Evolutionary conservation across 257 asterid genomes (phyloP).

Genomic region (Penstemon newberryi): DNA sequence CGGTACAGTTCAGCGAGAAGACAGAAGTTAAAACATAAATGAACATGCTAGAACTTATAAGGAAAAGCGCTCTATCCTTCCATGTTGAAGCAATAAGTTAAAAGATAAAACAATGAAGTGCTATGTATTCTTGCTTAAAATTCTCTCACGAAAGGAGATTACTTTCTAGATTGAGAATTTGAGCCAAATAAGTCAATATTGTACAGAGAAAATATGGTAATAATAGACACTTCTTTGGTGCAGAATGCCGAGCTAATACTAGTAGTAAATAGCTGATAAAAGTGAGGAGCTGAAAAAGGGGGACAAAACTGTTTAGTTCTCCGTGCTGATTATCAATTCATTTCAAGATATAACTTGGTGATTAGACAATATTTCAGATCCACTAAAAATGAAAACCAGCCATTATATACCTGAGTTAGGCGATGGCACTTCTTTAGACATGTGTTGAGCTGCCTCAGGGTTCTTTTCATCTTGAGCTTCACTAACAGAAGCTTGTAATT

Average conservation of each 20-base stretch:
- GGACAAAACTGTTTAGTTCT: neutral
- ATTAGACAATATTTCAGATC: neutral
- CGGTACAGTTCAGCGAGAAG: conserved; percentile 4
- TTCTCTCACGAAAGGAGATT: neutral
- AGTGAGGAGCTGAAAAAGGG: neutral
- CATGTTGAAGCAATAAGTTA: neutral
- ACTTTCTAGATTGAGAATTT: neutral
- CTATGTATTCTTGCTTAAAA: conserved; percentile 4
- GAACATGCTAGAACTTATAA: neutral
- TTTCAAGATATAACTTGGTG: neutral
- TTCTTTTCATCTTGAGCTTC: conserved; percentile 46
- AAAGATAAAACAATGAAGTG: conserved; percentile 13
- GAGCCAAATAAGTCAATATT: neutral
- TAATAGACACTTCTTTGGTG: no score
- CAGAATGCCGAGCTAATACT: no score
- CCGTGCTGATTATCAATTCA: neutral
- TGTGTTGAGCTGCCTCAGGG: neutral
- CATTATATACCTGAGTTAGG: neutral
- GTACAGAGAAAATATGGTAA: neutral
- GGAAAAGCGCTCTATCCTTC: conserved; percentile 10
- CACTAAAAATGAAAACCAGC: neutral
- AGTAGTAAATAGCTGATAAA: neutral
- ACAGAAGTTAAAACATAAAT: neutral
- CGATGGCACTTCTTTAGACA: neutral
- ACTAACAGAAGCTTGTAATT: conserved; percentile 39